Evolutionary conservation across 2,329 filamentous ascomycete species (phyloP).

Genomic region (Aspergillus sergii): DNA sequence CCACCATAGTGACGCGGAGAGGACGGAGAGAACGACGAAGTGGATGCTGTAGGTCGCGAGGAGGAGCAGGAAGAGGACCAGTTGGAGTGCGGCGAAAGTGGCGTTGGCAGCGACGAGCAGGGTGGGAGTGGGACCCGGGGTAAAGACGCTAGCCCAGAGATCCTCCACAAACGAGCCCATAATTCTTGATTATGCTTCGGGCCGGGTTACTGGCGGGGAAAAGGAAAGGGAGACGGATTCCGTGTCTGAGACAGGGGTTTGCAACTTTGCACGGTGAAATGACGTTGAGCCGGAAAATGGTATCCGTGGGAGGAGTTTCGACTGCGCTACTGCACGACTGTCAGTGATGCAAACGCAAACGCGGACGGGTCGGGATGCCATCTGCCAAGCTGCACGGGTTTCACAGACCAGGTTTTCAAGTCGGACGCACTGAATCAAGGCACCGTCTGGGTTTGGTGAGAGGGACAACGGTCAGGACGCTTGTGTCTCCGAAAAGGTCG

Average conservation of each 20-base stretch:
- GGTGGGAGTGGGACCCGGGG: constrained; percentile 83
- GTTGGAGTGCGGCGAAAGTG: constrained; percentile 82
- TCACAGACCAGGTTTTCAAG: not conserved
- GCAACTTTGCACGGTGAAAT: not conserved
- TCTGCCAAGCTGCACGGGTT: not conserved
- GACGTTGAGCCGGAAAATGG: constrained; percentile 19
- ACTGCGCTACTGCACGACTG: not conserved
- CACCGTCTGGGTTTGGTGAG: not conserved
- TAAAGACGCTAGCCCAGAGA: constrained; percentile 92
- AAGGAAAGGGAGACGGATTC: constrained; percentile 4
- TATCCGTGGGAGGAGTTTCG: constrained; percentile 11
- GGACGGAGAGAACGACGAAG: constrained; percentile 77
- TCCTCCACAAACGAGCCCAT: constrained; percentile 66
- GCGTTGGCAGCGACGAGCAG: constrained; percentile 88
- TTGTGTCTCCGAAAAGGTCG: not conserved
- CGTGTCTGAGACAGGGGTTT: constrained; percentile 3
- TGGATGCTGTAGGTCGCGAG: constrained; percentile 84
- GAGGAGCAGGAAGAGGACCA: constrained; percentile 75
- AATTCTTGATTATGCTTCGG: constrained; percentile 5
- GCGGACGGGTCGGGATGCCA: not conserved
- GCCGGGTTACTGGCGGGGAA: constrained; percentile 8
- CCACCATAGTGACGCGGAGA: constrained; percentile 85
- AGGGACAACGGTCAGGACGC: not conserved
- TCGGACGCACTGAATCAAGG: not conserved
- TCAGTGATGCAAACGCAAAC: not conserved